phyloP scores from a whole-genome alignment of 352 stramenopile genomes.

The Globisporangium lucens region DNA sequence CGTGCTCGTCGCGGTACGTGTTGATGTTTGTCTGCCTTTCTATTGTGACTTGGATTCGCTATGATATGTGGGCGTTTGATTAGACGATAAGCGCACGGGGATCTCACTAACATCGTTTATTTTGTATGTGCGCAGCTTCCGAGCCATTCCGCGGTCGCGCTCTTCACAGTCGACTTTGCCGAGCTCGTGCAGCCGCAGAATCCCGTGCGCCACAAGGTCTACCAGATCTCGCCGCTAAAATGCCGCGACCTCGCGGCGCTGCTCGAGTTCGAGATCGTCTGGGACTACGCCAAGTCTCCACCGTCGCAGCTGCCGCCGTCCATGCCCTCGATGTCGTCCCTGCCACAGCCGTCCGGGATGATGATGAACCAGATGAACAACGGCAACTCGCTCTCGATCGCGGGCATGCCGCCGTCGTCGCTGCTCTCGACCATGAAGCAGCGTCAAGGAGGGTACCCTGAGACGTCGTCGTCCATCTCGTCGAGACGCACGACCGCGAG shows the following conservation, averaged over 20 bases:
- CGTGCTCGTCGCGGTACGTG: constrained; percentile 66
- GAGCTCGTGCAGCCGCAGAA: constrained; percentile 56
- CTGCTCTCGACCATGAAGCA: constrained; percentile 32
- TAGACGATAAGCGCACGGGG: not conserved
- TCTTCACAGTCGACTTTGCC: constrained; percentile 76
- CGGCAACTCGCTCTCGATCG: constrained; percentile 16
- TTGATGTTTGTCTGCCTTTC: not conserved
- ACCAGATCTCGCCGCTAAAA: constrained; percentile 65
- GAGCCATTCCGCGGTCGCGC: constrained; percentile 72
- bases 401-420: constrained; percentile 37
- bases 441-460: constrained; percentile 12
- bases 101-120: not conserved
- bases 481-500: constrained; percentile 55
- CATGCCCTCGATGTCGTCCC: constrained; percentile 8
- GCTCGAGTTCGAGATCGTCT: constrained; percentile 75
- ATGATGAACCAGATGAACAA: constrained; percentile 18
- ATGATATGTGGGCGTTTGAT: not conserved
- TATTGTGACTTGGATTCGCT: constrained; percentile 2
- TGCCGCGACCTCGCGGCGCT: constrained; percentile 71
- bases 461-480: constrained; percentile 32
- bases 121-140: constrained; percentile 41
- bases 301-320: constrained; percentile 12
- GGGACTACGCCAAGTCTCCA: constrained; percentile 35
- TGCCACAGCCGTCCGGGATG: constrained; percentile 16
- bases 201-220: constrained; percentile 43